Conservation (phyloP, 2,329 filamentous ascomycete genomes). For the Huntiella abstrusa region DNA sequence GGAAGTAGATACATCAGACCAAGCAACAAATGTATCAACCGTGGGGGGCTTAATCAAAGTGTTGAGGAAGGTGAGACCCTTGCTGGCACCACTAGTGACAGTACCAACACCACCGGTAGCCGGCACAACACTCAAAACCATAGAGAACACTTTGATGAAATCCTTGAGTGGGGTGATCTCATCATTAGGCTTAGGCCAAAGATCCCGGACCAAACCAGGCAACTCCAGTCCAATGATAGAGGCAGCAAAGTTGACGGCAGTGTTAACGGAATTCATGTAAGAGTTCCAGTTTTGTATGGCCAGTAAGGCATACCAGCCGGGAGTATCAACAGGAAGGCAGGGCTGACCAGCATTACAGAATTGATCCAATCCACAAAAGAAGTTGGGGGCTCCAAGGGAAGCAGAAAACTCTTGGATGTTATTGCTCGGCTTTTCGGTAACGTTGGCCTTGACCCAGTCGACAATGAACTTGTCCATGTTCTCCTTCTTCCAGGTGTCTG, state of each 20-base stretch:
- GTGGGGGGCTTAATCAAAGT: conserved; percentile 3
- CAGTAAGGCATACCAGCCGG: conserved; percentile 11
- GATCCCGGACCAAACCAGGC: conserved; percentile 11
- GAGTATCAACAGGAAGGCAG: conserved; percentile 10
- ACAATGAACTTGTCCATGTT: conserved; percentile 7
- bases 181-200: conserved; percentile 10
- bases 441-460: conserved; percentile 8
- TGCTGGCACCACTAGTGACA: neutral
- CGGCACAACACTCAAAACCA: conserved; percentile 7
- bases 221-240: conserved; percentile 11
- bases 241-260: conserved; percentile 10
- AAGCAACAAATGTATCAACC: conserved; percentile 2
- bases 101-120: conserved; percentile 7
- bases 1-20: conserved; percentile 5
- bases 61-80: conserved; percentile 1
- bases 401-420: conserved; percentile 11
- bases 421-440: conserved; percentile 1
- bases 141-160: conserved; percentile 10
- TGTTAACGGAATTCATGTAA: conserved; percentile 13
- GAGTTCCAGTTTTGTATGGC: conserved; percentile 11
- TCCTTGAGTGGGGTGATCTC: conserved; percentile 8
- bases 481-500: neutral
- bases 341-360: conserved; percentile 13
- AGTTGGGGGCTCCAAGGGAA: conserved; percentile 11
- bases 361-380: conserved; percentile 10